phyloP scores from a whole-genome alignment of 306 rosid species.

The Castanea mollissima region DNA sequence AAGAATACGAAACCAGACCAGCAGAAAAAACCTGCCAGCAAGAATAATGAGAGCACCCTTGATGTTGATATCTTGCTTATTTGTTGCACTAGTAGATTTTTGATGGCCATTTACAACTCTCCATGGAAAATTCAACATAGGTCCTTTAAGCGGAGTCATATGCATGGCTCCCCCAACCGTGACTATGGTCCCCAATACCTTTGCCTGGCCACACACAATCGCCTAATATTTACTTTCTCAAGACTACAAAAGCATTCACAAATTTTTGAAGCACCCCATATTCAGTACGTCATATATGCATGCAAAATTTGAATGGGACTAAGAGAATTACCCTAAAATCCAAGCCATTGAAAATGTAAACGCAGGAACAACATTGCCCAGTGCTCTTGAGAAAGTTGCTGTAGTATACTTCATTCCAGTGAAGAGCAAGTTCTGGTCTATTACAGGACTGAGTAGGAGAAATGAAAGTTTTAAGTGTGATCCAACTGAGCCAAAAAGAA shows the following conservation, averaged over 20 bases:
- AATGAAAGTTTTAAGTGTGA: background rate
- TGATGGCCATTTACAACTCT: slow-evolving; percentile 16
- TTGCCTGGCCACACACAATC: slow-evolving; percentile 33
- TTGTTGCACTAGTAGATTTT: slow-evolving; percentile 6
- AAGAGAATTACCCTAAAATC: slow-evolving; percentile 23
- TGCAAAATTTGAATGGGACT: background rate
- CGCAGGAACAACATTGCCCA: slow-evolving; percentile 58
- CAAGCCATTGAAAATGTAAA: slow-evolving; percentile 59
- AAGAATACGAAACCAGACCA: slow-evolving; percentile 51
- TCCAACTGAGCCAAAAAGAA: no score
- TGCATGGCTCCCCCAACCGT: slow-evolving; percentile 55
- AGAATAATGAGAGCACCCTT: slow-evolving; percentile 48
- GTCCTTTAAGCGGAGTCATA: slow-evolving; percentile 40
- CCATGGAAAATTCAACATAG: slow-evolving; percentile 40
- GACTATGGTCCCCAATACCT: slow-evolving; percentile 40
- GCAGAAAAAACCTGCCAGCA: slow-evolving; percentile 40
- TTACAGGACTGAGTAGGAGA: slow-evolving; percentile 39
- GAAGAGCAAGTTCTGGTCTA: slow-evolving; percentile 56
- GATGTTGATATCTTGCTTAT: slow-evolving; percentile 25
- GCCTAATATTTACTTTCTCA: slow-evolving; percentile 42
- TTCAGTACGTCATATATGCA: no score
- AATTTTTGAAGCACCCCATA: background rate
- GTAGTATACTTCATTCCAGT: slow-evolving; percentile 53
- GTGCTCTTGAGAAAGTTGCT: slow-evolving; percentile 50
- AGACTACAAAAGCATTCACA: slow-evolving; percentile 29